Evolutionary conservation across 2,329 filamentous ascomycete species (phyloP).

Genomic region (Claviceps africana): DNA sequence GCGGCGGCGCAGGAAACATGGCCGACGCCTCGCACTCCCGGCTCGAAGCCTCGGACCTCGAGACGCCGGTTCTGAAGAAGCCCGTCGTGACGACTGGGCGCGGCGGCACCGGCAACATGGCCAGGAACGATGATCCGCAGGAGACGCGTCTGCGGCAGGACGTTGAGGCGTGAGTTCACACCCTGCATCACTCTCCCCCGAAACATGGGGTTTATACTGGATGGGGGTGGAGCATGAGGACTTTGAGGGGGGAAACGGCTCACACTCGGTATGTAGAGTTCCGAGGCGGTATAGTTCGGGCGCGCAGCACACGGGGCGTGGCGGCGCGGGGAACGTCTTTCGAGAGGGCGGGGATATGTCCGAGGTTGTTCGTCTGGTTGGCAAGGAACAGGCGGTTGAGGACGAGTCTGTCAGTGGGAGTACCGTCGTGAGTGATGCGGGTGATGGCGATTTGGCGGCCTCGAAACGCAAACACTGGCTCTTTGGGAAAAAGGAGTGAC

Average conservation of each 20-base stretch:
- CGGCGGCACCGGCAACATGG: slow-evolving; percentile 82
- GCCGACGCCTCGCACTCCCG: slow-evolving; percentile 37
- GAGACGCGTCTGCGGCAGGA: slow-evolving; percentile 74
- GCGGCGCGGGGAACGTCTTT: slow-evolving; percentile 61
- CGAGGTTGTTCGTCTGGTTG: slow-evolving; percentile 15
- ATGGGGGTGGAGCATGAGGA: too few species aligned
- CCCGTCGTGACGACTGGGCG: slow-evolving; percentile 80
- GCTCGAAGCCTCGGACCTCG: slow-evolving; percentile 48
- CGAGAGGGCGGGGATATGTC: slow-evolving; percentile 30
- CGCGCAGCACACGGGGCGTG: slow-evolving; percentile 55
- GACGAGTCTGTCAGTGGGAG: slow-evolving; percentile 16
- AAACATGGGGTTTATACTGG: too few species aligned
- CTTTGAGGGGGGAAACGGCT: too few species aligned
- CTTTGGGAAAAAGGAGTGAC: slow-evolving; percentile 35
- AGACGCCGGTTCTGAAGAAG: slow-evolving; percentile 72
- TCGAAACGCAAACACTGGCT: slow-evolving; percentile 35
- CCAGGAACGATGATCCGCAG: slow-evolving; percentile 52
- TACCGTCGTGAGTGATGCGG: background rate
- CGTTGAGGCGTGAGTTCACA: slow-evolving; percentile 49
- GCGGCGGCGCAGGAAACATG: slow-evolving; percentile 69
- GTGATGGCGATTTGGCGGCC: slow-evolving; percentile 12
- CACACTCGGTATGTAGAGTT: slow-evolving; percentile 29
- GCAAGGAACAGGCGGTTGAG: slow-evolving; percentile 18
- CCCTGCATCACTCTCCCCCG: background rate
- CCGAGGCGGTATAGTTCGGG: slow-evolving; percentile 42